Evolutionary conservation across 2,329 filamentous ascomycete species (phyloP), one percentile per base, ranked within the genome.

Genomic region (Boeremia lycopersici): DNA sequence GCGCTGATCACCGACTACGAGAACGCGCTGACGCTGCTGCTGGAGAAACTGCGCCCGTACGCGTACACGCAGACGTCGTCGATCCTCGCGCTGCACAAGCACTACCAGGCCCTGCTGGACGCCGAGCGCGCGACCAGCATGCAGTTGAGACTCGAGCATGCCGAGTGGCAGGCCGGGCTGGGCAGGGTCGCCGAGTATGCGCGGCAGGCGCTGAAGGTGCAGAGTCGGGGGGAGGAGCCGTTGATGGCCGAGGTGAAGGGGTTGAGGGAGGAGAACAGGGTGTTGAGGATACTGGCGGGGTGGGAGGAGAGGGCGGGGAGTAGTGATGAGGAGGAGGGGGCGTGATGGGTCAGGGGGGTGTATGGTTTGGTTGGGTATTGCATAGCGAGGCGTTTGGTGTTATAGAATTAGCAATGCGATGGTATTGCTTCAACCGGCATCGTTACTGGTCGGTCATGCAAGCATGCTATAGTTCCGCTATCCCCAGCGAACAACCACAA

Each of bases 161-260:
- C 78, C 43, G 76, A 77, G 40, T 82, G 79, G 79, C 80, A 82
- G 62, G 76, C 77, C 3, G 74, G 77, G 1, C 53, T 81, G 51
- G 69, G 73, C 7, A 62, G 78, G 4, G 70, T 81, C 23, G 77
- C 76, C 4, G 77, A 78, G 40, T 74, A 72, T 28, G 74, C 79
- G 11, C 65, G 78, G 23, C 55, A 60, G 11, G 77, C 79, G 40
- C 53, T 79, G 33, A 72, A 70, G 59, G 65, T 64, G 28, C 69
- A 76, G 56, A 73, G 69, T 2, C 76, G 79, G 29, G 66, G 56
- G 1, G 71, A 74, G 40, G 57, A 73, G 56, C 72, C 71, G 5
- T 72, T 75, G 48, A 67, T 72, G 55, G 68, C 71, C 30, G 73
- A 74, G 57, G 68, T 79, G 3, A 73, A 72, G 38, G 76, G 70